Percentiles rank a stretch among this genome's conserved stretches.
Conservation (phyloP, 2,329 filamentous ascomycete species). For the Kalaharituber pfeilii region DNA sequence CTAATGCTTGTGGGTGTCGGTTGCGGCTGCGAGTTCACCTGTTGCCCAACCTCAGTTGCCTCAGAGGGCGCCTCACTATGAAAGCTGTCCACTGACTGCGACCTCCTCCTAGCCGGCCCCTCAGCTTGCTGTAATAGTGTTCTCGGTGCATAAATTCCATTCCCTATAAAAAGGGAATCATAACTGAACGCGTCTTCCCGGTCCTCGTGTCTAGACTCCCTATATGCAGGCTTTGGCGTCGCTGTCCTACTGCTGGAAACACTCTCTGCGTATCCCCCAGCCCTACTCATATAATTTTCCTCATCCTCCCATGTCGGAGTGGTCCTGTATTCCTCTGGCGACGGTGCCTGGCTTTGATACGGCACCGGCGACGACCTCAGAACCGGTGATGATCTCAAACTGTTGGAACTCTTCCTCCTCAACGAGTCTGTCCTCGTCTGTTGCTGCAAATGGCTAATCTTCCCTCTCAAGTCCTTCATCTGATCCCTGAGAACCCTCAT, state of each 20-base stretch:
- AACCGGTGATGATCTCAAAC: conserved; percentile 50
- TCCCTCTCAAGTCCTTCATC: conserved; percentile 69
- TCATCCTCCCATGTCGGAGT: conserved; percentile 3
- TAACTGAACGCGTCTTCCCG: conserved; percentile 18
- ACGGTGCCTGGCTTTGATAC: conserved; percentile 6
- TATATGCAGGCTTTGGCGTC: background rate
- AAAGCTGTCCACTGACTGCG: background rate
- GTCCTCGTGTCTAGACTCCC: conserved; percentile 13
- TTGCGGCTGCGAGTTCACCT: background rate
- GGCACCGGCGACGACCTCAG: conserved; percentile 50
- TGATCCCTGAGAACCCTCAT: conserved; percentile 63
- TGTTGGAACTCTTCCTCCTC: conserved; percentile 59
- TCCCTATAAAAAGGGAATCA: conserved; percentile 13
- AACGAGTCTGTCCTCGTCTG: conserved; percentile 64
- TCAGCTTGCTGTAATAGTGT: background rate
- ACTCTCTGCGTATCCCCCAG: background rate
- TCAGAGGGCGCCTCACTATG: background rate
- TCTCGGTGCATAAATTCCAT: conserved; percentile 3
- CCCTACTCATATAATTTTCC: background rate
- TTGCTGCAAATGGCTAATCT: conserved; percentile 63
- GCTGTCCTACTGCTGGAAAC: background rate
- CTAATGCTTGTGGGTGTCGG: conserved; percentile 1
- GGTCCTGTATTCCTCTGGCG: conserved; percentile 3
- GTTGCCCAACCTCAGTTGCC: background rate
- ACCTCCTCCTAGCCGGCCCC: background rate